phyloP scores from a whole-genome alignment of 2,329 filamentous ascomycete species.

The Venturia asperata region DNA sequence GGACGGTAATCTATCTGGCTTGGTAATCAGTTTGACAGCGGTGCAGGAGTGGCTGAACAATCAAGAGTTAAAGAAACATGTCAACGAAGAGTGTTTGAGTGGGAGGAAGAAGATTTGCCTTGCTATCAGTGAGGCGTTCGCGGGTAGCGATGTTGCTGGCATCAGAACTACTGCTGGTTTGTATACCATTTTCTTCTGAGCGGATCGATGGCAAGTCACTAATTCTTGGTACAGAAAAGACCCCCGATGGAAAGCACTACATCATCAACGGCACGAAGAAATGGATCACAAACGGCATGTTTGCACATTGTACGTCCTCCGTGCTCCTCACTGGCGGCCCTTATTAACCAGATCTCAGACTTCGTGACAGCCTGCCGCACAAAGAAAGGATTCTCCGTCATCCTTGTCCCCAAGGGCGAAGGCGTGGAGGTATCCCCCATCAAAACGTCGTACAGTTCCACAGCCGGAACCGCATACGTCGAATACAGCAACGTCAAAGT shows the following conservation, averaged over 20 bases:
- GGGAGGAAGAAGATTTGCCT: constrained; percentile 85
- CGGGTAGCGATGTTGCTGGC: constrained; percentile 73
- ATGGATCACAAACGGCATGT: constrained; percentile 79
- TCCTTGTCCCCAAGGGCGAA: constrained; percentile 67
- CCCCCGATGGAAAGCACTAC: constrained; percentile 44
- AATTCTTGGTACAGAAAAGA: constrained; percentile 23
- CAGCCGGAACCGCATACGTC: constrained; percentile 71
- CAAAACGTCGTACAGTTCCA: constrained; percentile 73
- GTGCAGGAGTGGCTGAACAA: constrained; percentile 71
- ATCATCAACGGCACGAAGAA: constrained; percentile 69
- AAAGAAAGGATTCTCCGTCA: constrained; percentile 68
- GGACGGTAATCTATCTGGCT: constrained; percentile 80
- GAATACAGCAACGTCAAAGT: constrained; percentile 85
- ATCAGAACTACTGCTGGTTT: constrained; percentile 62
- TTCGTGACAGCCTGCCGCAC: constrained; percentile 77
- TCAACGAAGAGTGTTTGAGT: constrained; percentile 65
- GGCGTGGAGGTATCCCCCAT: constrained; percentile 70
- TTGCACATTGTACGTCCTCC: constrained; percentile 45
- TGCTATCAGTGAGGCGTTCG: constrained; percentile 83
- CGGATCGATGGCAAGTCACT: background rate
- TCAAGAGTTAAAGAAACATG: constrained; percentile 55
- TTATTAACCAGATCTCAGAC: constrained; percentile 39
- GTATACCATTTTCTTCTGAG: background rate
- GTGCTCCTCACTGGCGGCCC: background rate
- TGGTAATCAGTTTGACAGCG: constrained; percentile 75